These are phyloP conservation scores for Naganishia vaughanmartiniae DNA, from an alignment of 768 basidiomycete species.

Conservation along the genomic window DNA sequence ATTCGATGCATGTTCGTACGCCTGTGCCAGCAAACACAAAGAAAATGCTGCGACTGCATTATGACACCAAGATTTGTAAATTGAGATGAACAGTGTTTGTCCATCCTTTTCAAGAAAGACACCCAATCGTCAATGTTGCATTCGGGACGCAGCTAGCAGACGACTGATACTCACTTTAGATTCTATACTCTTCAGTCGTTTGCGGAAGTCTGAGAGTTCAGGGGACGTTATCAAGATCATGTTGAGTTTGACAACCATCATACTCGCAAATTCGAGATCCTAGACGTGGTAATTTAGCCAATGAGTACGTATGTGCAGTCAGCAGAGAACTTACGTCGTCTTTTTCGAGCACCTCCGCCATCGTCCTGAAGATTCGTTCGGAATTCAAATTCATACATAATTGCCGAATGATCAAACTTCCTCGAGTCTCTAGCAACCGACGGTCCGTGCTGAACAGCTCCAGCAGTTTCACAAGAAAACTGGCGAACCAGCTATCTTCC, in stretches of 20 bases:
- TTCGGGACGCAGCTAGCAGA: not conserved
- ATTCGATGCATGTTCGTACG: conserved; percentile 97
- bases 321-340: conserved; percentile 69
- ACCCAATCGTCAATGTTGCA: not conserved
- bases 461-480: conserved; percentile 91
- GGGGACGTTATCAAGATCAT: conserved; percentile 95
- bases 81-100: conserved; percentile 85
- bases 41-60: conserved; percentile 96
- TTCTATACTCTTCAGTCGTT: conserved; percentile 86
- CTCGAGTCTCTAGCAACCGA: conserved; percentile 79
- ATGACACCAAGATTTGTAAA: conserved; percentile 98
- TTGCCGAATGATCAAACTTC: conserved; percentile 92
- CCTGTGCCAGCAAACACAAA: conserved; percentile 91
- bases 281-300: conserved; percentile 44
- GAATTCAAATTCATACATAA: conserved; percentile 90
- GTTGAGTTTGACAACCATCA: conserved; percentile 95
- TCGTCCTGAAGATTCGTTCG: conserved; percentile 89
- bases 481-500: conserved; percentile 90
- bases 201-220: conserved; percentile 90
- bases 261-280: conserved; percentile 97
- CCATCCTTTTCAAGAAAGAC: conserved; percentile 73
- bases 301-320: not conserved
- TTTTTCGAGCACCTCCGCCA: conserved; percentile 95
- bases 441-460: conserved; percentile 94
- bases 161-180: conserved; percentile 64